A percentile compares a stretch with the other conserved stretches of the same genome.
Evolutionary conservation across 192 early-diverging fungal species (phyloP).

Genomic region (Spizellomyces sp.): DNA sequence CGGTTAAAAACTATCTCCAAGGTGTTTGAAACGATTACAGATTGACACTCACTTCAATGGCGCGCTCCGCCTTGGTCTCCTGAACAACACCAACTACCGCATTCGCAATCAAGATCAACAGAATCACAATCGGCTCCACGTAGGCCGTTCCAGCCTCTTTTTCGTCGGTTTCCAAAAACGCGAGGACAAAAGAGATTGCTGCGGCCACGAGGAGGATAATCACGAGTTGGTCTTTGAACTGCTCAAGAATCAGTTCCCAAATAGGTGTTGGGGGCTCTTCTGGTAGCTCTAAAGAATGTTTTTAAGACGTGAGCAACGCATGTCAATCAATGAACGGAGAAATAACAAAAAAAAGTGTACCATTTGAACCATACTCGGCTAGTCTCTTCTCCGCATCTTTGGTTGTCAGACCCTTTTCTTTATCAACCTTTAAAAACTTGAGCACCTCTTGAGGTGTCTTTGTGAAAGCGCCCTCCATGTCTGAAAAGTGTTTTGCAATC

Average conservation of each 20-base stretch:
- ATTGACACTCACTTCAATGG: constrained; percentile 75
- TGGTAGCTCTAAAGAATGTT: constrained; percentile 68
- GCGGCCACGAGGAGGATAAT: constrained; percentile 92
- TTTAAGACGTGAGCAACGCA: not conserved
- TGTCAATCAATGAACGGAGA: not conserved
- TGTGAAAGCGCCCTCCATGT: constrained; percentile 70
- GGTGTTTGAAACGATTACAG: not conserved
- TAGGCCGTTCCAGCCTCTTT: constrained; percentile 80
- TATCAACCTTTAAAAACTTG: constrained; percentile 66
- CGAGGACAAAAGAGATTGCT: constrained; percentile 88
- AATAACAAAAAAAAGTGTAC: constrained; percentile 40
- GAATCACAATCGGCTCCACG: constrained; percentile 97
- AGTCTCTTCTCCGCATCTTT: constrained; percentile 64
- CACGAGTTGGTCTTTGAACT: constrained; percentile 99
- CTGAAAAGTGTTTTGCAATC: not conserved
- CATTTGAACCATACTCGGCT: constrained; percentile 77
- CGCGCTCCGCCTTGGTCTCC: constrained; percentile 95
- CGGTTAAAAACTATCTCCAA: not conserved
- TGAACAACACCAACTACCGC: constrained; percentile 96
- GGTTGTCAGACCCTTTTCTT: constrained; percentile 64
- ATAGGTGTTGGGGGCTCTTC: constrained; percentile 88
- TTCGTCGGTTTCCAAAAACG: constrained; percentile 74
- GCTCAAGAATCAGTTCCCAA: constrained; percentile 91
- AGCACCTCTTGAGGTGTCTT: constrained; percentile 68
- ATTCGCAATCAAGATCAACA: constrained; percentile 97